Evolutionary conservation across 306 rosid genomes (phyloP).

Genomic region (Dryas drummondii): DNA sequence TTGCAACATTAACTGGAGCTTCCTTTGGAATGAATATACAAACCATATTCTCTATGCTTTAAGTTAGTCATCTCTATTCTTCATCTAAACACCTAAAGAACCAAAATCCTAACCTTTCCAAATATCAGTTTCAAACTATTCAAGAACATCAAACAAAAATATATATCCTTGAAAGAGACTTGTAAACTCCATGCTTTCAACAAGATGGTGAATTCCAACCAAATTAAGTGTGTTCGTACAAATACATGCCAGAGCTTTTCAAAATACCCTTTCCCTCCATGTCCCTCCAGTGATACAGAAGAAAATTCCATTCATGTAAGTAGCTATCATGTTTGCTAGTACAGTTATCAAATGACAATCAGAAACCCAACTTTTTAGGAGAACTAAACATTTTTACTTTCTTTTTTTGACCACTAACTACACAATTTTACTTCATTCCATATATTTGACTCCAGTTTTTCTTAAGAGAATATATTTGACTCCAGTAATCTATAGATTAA

Average conservation of each 20-base stretch:
- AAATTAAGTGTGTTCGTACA: not conserved
- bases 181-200: not conserved
- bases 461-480: not conserved
- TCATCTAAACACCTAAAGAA: not conserved
- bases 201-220: not conserved
- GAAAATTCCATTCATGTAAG: not conserved
- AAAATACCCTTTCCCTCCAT: not conserved
- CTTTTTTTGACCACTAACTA: too few relatives aligned
- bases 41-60: not conserved
- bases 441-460: not conserved
- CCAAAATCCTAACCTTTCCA: not conserved
- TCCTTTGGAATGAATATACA: not conserved
- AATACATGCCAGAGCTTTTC: not conserved
- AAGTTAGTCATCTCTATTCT: not conserved
- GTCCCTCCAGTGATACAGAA: not conserved
- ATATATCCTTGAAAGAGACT: not conserved
- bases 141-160: not conserved
- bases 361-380: not conserved
- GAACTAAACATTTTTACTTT: not conserved
- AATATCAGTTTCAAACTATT: not conserved
- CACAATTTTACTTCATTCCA: not conserved
- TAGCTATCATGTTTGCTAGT: not conserved
- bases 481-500: not conserved
- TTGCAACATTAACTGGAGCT: not conserved
- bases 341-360: not conserved